Percentiles rank a stretch among this genome's conserved stretches.
phyloP scores from a whole-genome alignment of 2,329 filamentous ascomycete species.

The Ophiostoma pallidulum region DNA sequence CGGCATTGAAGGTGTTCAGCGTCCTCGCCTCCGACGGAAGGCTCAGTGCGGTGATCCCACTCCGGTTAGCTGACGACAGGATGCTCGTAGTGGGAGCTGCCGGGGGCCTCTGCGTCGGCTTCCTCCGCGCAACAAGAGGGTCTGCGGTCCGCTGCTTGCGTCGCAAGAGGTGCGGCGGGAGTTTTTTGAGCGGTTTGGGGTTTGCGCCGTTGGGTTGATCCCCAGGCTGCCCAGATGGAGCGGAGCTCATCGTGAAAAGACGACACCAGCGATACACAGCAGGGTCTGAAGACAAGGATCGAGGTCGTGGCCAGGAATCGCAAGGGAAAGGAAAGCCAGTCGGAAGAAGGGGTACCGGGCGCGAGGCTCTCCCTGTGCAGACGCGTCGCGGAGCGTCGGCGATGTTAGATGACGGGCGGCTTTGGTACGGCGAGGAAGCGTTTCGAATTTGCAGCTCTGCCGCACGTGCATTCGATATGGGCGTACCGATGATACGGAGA shows the following conservation, averaged over 20 bases:
- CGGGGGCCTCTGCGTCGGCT: slow-evolving; percentile 30
- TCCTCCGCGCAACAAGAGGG: slow-evolving; percentile 56
- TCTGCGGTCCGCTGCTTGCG: slow-evolving; percentile 45
- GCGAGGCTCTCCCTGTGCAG: no score
- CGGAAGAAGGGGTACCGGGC: no score
- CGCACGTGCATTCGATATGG: no score
- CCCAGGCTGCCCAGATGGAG: slow-evolving; percentile 26
- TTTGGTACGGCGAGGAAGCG: no score
- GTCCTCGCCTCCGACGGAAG: slow-evolving; percentile 16
- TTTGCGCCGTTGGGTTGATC: slow-evolving; percentile 7
- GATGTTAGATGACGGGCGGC: no score
- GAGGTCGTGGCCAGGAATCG: no score
- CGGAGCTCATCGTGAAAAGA: slow-evolving; percentile 34
- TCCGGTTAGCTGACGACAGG: slow-evolving; percentile 11
- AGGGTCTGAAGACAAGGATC: no score
- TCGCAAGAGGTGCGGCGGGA: slow-evolving; percentile 27
- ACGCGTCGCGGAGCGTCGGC: no score
- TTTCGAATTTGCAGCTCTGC: no score
- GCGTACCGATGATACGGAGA: no score
- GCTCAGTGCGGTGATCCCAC: slow-evolving; percentile 12
- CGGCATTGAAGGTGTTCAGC: slow-evolving; percentile 9
- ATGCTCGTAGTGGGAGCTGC: slow-evolving; percentile 13
- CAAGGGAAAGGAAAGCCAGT: no score
- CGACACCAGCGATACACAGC: no score
- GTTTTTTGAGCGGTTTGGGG: slow-evolving; percentile 21